Conservation (phyloP, 306 rosid species). For the Trichosanthes truncata region DNA sequence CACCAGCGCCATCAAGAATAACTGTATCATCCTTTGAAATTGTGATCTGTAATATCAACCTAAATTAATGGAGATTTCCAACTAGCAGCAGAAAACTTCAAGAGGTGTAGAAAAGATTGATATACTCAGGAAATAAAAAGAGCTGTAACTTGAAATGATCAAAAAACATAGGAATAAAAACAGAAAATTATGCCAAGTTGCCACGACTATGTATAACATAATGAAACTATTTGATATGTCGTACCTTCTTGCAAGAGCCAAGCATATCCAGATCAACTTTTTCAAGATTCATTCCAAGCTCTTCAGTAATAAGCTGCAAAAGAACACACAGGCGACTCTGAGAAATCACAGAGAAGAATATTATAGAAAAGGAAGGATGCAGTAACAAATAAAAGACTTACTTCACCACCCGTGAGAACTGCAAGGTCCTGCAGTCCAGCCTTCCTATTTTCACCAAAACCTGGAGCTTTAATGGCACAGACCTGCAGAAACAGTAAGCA, state of each 20-base stretch:
- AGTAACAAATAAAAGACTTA: conserved; percentile 19
- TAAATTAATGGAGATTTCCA: conserved; percentile 1
- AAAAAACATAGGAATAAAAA: not conserved
- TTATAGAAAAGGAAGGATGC: not conserved
- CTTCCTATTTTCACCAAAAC: conserved; percentile 90
- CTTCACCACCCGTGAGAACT: conserved; percentile 78
- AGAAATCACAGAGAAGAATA: not conserved
- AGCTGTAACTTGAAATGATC: not conserved
- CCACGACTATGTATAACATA: not conserved
- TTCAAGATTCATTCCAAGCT: conserved; percentile 89
- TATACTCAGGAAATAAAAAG: not conserved
- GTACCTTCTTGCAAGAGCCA: conserved; percentile 89
- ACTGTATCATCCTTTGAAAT: conserved; percentile 95
- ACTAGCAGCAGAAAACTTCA: not conserved
- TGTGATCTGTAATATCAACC: conserved; percentile 43
- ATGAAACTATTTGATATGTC: not conserved
- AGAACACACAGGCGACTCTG: not conserved
- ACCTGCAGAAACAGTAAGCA: conserved; percentile 33
- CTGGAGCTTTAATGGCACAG: conserved; percentile 93
- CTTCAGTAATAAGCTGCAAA: conserved; percentile 74
- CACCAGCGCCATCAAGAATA: conserved; percentile 92
- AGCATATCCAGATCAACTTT: conserved; percentile 71
- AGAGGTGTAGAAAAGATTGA: not conserved
- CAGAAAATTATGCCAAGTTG: not conserved
- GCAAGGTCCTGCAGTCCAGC: conserved; percentile 76